Conservation (phyloP, 257 asterid species). For the Penstemon barbatus region DNA sequence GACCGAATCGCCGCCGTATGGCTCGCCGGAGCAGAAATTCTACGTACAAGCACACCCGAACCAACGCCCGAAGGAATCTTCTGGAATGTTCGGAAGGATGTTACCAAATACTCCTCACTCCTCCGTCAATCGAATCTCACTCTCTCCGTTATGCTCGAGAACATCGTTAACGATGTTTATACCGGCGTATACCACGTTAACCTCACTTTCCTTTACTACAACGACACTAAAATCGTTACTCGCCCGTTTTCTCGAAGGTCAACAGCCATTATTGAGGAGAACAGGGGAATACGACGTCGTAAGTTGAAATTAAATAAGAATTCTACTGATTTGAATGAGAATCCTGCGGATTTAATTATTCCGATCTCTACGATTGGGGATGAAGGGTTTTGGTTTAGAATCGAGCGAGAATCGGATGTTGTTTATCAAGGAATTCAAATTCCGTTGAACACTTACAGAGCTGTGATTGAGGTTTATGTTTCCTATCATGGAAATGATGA, state of each 20-base stretch:
- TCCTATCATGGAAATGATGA: slow-evolving; percentile 84
- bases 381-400: slow-evolving; percentile 69
- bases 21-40: slow-evolving; percentile 77
- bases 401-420: slow-evolving; percentile 48
- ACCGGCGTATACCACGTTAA: slow-evolving; percentile 62
- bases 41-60: slow-evolving; percentile 92
- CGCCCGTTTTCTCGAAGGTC: slow-evolving; percentile 16
- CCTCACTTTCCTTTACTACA: slow-evolving; percentile 58
- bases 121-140: slow-evolving; percentile 48
- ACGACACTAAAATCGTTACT: slow-evolving; percentile 6
- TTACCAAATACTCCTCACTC: slow-evolving; percentile 64
- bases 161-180: slow-evolving; percentile 57
- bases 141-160: slow-evolving; percentile 82
- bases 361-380: slow-evolving; percentile 62
- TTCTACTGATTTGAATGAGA: slow-evolving; percentile 39
- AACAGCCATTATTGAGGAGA: not conserved
- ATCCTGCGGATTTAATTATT: slow-evolving; percentile 73
- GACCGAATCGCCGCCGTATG: slow-evolving; percentile 87
- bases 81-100: slow-evolving; percentile 78
- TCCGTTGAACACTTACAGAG: slow-evolving; percentile 66
- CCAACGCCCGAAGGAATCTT: slow-evolving; percentile 52
- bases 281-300: not conserved
- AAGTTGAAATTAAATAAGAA: slow-evolving; percentile 1
- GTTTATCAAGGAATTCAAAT: slow-evolving; percentile 43
- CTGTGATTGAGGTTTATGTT: slow-evolving; percentile 71